Percentiles rank a stretch among this genome's conserved stretches.
These are phyloP conservation scores for Thelonectria blattea DNA, from an alignment of 2,329 filamentous ascomycete genomes.

Conservation along the genomic window DNA sequence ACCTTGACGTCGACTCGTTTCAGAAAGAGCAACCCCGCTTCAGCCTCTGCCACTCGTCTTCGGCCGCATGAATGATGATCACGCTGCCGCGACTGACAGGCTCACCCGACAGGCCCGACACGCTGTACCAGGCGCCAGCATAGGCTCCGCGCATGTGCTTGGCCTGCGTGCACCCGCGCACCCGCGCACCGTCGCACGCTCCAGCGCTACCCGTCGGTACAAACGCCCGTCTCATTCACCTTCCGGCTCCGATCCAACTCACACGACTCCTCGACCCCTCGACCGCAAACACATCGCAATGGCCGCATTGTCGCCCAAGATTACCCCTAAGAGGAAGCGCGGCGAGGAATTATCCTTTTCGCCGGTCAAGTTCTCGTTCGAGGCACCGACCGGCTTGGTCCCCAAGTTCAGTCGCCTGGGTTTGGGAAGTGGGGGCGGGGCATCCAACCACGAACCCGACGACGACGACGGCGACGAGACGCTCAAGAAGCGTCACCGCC, in stretches of 20 bases:
- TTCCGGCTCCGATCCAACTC: background rate
- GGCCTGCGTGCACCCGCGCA: background rate
- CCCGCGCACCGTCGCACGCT: background rate
- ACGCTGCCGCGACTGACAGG: background rate
- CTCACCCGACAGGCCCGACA: background rate
- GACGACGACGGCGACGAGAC: constrained; percentile 39
- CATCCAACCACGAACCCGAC: constrained; percentile 35
- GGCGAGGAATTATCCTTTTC: constrained; percentile 44
- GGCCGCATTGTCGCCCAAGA: constrained; percentile 33
- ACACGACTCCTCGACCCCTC: background rate
- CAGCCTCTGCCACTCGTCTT: background rate
- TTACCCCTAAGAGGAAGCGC: constrained; percentile 56
- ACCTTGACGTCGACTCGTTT: background rate
- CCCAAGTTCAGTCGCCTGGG: constrained; percentile 57
- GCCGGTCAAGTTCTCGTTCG: constrained; percentile 55
- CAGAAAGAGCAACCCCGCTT: background rate
- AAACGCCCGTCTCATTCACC: too few species aligned
- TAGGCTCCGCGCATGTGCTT: background rate
- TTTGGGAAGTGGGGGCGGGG: constrained; percentile 56
- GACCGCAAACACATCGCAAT: constrained; percentile 28
- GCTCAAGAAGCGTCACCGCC: constrained; percentile 48
- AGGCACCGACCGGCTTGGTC: constrained; percentile 39
- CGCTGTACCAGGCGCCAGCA: background rate
- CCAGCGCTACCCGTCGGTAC: background rate
- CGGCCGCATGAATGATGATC: background rate